Conservation (phyloP, 2,329 filamentous ascomycete species). For the Aureobasidium zeae region DNA sequence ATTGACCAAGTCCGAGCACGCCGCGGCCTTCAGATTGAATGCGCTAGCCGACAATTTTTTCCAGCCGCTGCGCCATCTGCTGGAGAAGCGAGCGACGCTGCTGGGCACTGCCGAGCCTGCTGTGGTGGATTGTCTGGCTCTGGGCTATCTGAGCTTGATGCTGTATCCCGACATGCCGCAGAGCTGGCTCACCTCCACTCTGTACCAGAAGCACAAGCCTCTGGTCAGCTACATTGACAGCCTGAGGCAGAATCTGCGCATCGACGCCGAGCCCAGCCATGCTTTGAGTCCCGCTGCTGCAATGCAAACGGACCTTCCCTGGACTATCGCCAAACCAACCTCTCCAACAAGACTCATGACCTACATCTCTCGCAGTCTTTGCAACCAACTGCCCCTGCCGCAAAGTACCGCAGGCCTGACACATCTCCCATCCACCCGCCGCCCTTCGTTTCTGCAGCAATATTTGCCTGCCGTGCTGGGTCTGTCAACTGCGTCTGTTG, state of each 20-base stretch:
- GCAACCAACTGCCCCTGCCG: slow-evolving; percentile 7
- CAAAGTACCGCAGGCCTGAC: neutral
- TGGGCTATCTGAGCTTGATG: slow-evolving; percentile 72
- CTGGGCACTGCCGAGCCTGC: slow-evolving; percentile 45
- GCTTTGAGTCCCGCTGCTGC: slow-evolving; percentile 6
- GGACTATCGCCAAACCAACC: neutral
- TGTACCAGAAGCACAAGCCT: slow-evolving; percentile 40
- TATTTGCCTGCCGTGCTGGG: slow-evolving; percentile 11
- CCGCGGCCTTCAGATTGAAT: slow-evolving; percentile 66
- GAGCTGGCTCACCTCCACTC: slow-evolving; percentile 51
- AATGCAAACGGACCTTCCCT: slow-evolving; percentile 6
- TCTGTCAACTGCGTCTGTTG: slow-evolving; percentile 8
- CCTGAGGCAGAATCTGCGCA: slow-evolving; percentile 17
- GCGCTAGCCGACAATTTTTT: slow-evolving; percentile 63
- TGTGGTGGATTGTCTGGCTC: slow-evolving; percentile 67
- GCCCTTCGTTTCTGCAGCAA: neutral
- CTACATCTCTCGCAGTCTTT: slow-evolving; percentile 9
- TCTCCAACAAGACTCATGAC: neutral
- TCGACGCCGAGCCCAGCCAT: slow-evolving; percentile 15
- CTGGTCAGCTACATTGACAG: slow-evolving; percentile 32
- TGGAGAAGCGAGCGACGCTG: slow-evolving; percentile 48
- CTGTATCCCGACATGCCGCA: slow-evolving; percentile 52
- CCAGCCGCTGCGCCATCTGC: slow-evolving; percentile 57
- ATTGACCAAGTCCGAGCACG: slow-evolving; percentile 58
- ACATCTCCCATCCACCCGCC: neutral